Base-by-base conservation (phyloP, 768 basidiomycete species). In the Boletellus sp. region DNA sequence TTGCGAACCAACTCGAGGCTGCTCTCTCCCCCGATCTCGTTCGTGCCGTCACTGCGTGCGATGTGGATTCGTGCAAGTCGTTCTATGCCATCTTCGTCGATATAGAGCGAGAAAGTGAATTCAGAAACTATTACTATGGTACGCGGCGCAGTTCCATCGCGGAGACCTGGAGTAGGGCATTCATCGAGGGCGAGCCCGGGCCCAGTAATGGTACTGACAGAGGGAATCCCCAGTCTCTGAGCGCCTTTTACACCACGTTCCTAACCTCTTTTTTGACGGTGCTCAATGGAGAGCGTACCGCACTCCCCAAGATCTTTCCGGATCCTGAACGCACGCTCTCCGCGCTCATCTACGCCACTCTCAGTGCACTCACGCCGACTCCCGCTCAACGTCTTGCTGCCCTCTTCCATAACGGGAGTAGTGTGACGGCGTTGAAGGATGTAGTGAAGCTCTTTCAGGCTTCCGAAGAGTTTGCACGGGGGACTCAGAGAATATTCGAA, bases 1-100 rank as follows among this genome's bases (percentile, higher is more conserved):
- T 99, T 24, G 93, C 96, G 65, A 98, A 99, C 63, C 90, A 96
- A 67, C 83, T 98, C 41, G 96, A 99, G 71, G 90, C 91, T 1
- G 83, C 88, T 1, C 78, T 95, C 50, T 92, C 90, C 63, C 86
- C 90, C n/a, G 89, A 90, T 2, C 75, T 99, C 42, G 87, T 94
- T 23, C 84, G 87, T 23, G 90, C 92, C 5, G 88, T 97, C 66
- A 87, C 84, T 51, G 75, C 82, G 2, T 80, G 83, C 55, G 92
- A 97, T 64, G 75, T 85, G 33, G 72, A 78, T 12, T 76, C 79
- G 5, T 94, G 90, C 70, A 81, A 82, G 52, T 76, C 77, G 44
- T 93, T 92, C 68, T 93, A 87, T 59, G 72, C 79, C 20, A 93
- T 98, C 43, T 99, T 98, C 67, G 81, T 80, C 48, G 81, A 87